Evolutionary conservation across 345 rosid genomes (phyloP).

Genomic region (Sonneratia alba): DNA sequence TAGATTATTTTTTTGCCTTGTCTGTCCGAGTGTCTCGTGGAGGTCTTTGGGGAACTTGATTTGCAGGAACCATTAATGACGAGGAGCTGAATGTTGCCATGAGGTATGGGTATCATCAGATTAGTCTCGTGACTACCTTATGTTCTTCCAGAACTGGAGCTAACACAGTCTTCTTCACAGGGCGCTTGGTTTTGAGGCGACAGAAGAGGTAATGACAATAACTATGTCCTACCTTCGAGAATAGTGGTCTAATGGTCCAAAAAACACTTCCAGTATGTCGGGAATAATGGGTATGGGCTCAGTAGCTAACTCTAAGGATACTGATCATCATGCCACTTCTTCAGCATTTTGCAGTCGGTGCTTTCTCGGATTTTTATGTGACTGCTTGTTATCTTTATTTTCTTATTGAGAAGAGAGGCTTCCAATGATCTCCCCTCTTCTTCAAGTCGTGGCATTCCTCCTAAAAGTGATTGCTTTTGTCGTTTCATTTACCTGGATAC

Average conservation of each 20-base stretch:
- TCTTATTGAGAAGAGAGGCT: not conserved
- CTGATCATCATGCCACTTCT: not conserved
- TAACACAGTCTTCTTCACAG: constrained; percentile 26
- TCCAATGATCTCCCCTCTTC: not conserved
- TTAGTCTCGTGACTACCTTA: not conserved
- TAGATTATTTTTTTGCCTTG: not conserved
- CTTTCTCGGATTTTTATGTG: not conserved
- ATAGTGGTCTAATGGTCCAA: not conserved
- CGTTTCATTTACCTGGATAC: not conserved
- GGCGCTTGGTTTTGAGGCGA: constrained; percentile 98
- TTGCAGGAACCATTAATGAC: constrained; percentile 82
- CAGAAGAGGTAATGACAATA: constrained; percentile 54
- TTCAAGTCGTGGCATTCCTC: not conserved
- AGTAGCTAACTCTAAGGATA: not conserved
- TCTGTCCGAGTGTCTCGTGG: not conserved
- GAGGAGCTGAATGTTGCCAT: constrained; percentile 94
- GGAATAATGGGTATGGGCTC: not conserved
- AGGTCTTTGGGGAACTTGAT: constrained; percentile 8
- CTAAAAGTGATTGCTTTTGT: not conserved
- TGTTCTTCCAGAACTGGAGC: not conserved
- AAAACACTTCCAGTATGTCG: too few species aligned
- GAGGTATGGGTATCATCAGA: constrained; percentile 39
- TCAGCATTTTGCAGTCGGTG: not conserved
- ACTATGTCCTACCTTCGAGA: not conserved
- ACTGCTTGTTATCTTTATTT: not conserved